Evolutionary conservation across 2,329 filamentous ascomycete species (phyloP).

Genomic region (Phaeosphaeria sp.): DNA sequence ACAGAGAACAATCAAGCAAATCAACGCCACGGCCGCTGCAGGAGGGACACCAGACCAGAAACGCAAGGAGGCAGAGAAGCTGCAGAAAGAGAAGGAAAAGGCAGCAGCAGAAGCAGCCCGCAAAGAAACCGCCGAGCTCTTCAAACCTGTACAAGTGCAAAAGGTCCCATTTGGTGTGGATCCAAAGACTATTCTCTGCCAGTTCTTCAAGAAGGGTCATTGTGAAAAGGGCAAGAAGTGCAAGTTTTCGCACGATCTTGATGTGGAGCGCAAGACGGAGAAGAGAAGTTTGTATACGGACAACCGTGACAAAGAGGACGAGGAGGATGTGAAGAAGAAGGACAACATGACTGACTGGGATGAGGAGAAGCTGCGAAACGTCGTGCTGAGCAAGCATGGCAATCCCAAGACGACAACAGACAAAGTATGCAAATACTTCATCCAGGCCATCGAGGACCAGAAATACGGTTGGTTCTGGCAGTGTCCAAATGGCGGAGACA

Average conservation of each 20-base stretch:
- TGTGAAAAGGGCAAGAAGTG: conserved; percentile 95
- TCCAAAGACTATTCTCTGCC: conserved; percentile 94
- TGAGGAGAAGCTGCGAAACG: conserved; percentile 89
- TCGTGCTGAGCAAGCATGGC: conserved; percentile 94
- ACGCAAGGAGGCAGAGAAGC: conserved; percentile 71
- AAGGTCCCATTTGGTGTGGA: conserved; percentile 98
- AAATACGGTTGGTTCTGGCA: conserved; percentile 99
- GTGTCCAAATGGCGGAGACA: conserved; percentile 94
- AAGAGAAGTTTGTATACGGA: conserved; percentile 94
- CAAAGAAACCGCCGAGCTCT: conserved; percentile 78
- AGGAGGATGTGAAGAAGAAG: conserved; percentile 78
- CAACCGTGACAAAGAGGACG: conserved; percentile 72
- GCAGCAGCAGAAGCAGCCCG: conserved; percentile 84
- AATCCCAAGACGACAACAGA: conserved; percentile 95
- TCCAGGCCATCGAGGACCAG: conserved; percentile 94
- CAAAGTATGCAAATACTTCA: conserved; percentile 99
- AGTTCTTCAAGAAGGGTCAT: conserved; percentile 96
- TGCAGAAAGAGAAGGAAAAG: conserved; percentile 82
- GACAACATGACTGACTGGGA: conserved; percentile 98
- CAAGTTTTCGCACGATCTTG: conserved; percentile 94
- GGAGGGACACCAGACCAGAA: conserved; percentile 84
- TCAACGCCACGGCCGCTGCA: conserved; percentile 68
- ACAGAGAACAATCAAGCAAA: conserved; percentile 87
- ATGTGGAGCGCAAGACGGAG: conserved; percentile 87
- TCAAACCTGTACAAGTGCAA: conserved; percentile 94